A percentile compares a stretch with the other conserved stretches of the same genome.
These are phyloP conservation scores for Rhodotorula sp. DNA, from an alignment of 1,284 basidiomycete species.

Conservation along the genomic window DNA sequence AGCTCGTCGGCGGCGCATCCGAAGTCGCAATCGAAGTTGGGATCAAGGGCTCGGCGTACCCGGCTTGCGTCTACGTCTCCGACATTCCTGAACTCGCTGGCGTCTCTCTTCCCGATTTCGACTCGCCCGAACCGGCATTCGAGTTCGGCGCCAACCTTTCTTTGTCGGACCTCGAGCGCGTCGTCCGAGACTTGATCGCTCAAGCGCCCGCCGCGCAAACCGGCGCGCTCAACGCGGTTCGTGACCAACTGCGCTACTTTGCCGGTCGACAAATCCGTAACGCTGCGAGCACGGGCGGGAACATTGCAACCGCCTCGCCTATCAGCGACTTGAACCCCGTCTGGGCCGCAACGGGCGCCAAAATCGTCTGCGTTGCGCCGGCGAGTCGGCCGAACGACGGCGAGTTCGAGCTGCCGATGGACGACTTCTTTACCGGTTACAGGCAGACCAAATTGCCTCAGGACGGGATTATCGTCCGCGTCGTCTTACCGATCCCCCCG, in stretches of 20 bases:
- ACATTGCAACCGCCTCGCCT: slow-evolving; percentile 50
- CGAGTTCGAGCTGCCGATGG: slow-evolving; percentile 32
- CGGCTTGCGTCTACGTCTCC: slow-evolving; percentile 40
- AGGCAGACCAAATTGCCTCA: slow-evolving; percentile 48
- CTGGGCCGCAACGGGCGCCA: slow-evolving; percentile 48
- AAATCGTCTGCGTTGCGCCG: slow-evolving; percentile 38
- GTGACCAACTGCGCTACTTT: slow-evolving; percentile 47
- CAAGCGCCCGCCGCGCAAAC: slow-evolving; percentile 25
- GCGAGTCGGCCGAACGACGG: slow-evolving; percentile 37
- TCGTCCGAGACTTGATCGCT: slow-evolving; percentile 32
- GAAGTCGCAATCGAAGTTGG: slow-evolving; percentile 45
- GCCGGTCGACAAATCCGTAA: slow-evolving; percentile 50
- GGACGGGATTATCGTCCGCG: slow-evolving; percentile 46
- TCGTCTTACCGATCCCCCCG: slow-evolving; percentile 37
- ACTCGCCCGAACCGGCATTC: slow-evolving; percentile 32
- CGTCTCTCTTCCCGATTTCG: slow-evolving; percentile 15
- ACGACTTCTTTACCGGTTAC: slow-evolving; percentile 49
- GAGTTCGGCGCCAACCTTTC: slow-evolving; percentile 47
- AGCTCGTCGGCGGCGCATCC: slow-evolving; percentile 36
- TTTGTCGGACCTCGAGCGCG: slow-evolving; percentile 36
- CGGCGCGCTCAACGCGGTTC: slow-evolving; percentile 36
- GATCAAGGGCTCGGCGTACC: slow-evolving; percentile 40
- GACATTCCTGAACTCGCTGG: slow-evolving; percentile 38
- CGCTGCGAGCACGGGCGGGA: slow-evolving; percentile 49
- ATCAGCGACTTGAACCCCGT: slow-evolving; percentile 52